Evolutionary conservation across 73 alveolate genomes (phyloP).

Genomic region (Paramecium tetraurelia): DNA sequence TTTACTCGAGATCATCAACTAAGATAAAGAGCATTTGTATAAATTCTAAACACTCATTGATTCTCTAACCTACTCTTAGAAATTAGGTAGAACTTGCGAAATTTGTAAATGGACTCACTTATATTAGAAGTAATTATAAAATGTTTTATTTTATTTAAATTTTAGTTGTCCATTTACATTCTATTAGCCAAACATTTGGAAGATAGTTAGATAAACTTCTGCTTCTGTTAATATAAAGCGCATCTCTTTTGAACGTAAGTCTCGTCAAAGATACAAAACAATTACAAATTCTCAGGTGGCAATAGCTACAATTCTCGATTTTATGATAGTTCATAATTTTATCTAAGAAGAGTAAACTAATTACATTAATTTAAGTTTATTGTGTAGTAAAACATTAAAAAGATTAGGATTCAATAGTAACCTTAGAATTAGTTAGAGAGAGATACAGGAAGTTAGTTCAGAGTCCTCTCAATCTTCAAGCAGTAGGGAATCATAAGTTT

Average conservation of each 20-base stretch:
- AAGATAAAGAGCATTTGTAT: background rate
- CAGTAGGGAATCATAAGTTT: background rate
- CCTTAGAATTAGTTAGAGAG: background rate
- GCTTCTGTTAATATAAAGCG: background rate
- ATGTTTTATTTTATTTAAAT: background rate
- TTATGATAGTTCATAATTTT: background rate
- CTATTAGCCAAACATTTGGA: conserved; percentile 31
- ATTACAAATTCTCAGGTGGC: background rate
- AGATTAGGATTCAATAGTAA: background rate
- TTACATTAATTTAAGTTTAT: background rate
- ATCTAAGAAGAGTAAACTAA: background rate
- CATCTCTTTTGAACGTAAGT: background rate
- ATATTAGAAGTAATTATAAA: conserved; percentile 12
- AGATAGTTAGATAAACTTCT: background rate
- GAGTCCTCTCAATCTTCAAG: background rate
- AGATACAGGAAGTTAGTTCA: background rate
- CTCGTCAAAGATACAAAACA: background rate
- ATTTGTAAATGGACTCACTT: conserved; percentile 34
- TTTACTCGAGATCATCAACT: background rate
- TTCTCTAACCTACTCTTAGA: background rate
- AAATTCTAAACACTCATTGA: background rate
- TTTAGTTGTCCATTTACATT: conserved; percentile 45
- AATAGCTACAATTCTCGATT: background rate
- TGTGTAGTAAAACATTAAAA: background rate
- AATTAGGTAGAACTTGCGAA: background rate